A percentile compares a stretch with the other conserved stretches of the same genome.
phyloP scores from a whole-genome alignment of 768 basidiomycete species.

The Pisolithus sp. region DNA sequence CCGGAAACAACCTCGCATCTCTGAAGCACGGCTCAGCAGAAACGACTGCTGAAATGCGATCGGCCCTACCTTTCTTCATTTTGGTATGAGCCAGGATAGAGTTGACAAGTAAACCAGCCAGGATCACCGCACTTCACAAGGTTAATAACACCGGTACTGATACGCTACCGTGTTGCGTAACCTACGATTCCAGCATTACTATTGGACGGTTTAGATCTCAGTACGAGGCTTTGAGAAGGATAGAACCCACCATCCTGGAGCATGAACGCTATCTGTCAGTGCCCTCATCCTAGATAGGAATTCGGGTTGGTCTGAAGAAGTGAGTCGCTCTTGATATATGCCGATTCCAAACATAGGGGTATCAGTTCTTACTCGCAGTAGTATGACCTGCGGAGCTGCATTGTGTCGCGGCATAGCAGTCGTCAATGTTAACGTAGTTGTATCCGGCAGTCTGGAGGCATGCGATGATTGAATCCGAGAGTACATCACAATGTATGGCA shows the following conservation, averaged over 20 bases:
- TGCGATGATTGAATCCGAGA: background rate
- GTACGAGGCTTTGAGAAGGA: background rate
- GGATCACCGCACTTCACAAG: slow-evolving; percentile 52
- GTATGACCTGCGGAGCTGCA: slow-evolving; percentile 47
- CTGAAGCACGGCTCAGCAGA: slow-evolving; percentile 23
- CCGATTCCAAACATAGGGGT: background rate
- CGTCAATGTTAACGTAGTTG: slow-evolving; percentile 53
- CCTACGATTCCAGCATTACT: slow-evolving; percentile 61
- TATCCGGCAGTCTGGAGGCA: slow-evolving; percentile 47
- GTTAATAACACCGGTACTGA: background rate
- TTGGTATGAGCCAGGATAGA: slow-evolving; percentile 61
- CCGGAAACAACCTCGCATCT: slow-evolving; percentile 48
- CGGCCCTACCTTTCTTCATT: slow-evolving; percentile 48
- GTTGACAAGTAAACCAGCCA: slow-evolving; percentile 63
- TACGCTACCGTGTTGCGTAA: background rate
- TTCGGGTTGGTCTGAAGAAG: slow-evolving; percentile 34
- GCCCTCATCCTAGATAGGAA: slow-evolving; percentile 56
- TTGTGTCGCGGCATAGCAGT: slow-evolving; percentile 57
- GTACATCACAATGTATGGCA: no score
- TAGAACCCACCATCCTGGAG: slow-evolving; percentile 45
- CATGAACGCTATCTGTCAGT: slow-evolving; percentile 50
- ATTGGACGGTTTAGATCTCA: background rate
- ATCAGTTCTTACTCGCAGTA: slow-evolving; percentile 38
- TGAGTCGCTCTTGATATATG: background rate
- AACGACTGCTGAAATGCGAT: background rate